These are phyloP conservation scores for Platanthera zijinensis DNA, from an alignment of 106 monocot genomes.

Conservation along the genomic window DNA sequence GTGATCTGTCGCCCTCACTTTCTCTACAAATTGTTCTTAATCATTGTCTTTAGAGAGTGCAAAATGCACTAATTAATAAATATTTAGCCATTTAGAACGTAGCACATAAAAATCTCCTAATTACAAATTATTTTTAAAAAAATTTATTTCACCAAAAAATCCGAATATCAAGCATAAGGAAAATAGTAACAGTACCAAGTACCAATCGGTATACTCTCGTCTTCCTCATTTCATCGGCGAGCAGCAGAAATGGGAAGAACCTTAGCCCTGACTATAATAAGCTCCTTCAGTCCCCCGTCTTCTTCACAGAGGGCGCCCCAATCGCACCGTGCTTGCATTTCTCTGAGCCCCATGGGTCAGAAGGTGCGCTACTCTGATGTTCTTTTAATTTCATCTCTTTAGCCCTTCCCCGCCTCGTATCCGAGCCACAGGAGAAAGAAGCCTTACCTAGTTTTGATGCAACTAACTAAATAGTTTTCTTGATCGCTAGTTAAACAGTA, in stretches of 20 bases:
- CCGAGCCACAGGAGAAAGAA: neutral
- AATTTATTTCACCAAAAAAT: too few relatives aligned
- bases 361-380: neutral
- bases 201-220: too few relatives aligned
- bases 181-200: too few relatives aligned
- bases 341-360: neutral
- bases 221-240: neutral
- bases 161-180: too few relatives aligned
- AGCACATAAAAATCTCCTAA: too few relatives aligned
- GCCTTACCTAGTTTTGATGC: neutral
- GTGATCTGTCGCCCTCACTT: too few relatives aligned
- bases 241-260: neutral
- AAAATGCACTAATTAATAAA: too few relatives aligned
- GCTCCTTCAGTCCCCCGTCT: neutral
- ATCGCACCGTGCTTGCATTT: neutral
- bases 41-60: too few relatives aligned
- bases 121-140: too few relatives aligned
- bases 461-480: neutral
- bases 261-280: neutral
- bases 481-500: neutral
- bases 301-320: neutral
- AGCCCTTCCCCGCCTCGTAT: neutral
- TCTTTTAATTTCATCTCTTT: neutral
- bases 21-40: too few relatives aligned
- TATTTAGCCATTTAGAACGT: too few relatives aligned